A percentile compares a stretch with the other conserved stretches of the same genome.
These are phyloP conservation scores for Keithomyces neogunnii DNA, from an alignment of 2,329 filamentous ascomycete genomes.

Conservation along the genomic window DNA sequence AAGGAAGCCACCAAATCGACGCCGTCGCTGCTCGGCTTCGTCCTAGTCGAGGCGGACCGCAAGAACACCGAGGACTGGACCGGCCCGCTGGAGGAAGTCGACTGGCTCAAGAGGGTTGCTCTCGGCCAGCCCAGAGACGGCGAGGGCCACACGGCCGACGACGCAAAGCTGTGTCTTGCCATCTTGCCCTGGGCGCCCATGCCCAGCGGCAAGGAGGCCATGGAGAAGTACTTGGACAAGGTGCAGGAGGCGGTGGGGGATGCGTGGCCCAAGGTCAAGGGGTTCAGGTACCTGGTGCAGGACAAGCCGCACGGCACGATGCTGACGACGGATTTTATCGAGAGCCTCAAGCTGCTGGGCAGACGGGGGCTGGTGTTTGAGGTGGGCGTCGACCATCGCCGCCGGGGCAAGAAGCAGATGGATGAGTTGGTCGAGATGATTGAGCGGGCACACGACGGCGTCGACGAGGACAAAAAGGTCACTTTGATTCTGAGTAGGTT, in stretches of 20 bases:
- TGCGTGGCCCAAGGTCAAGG: constrained; percentile 61
- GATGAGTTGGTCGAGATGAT: constrained; percentile 66
- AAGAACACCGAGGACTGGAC: constrained; percentile 56
- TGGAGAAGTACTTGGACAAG: constrained; percentile 57
- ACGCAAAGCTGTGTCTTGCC: constrained; percentile 50
- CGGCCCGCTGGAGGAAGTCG: constrained; percentile 63
- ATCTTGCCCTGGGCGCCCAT: constrained; percentile 85
- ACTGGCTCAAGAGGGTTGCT: constrained; percentile 58
- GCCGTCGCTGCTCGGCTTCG: constrained; percentile 54
- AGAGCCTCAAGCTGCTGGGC: constrained; percentile 56
- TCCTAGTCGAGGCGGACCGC: constrained; percentile 79
- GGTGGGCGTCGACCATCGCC: constrained; percentile 71
- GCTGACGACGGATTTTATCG: constrained; percentile 55
- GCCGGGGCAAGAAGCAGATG: constrained; percentile 66
- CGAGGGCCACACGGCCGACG: constrained; percentile 44
- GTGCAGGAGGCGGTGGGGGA: constrained; percentile 55
- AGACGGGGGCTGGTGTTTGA: constrained; percentile 64
- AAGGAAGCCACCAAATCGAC: constrained; percentile 32
- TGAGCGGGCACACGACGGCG: constrained; percentile 53
- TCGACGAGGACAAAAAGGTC: constrained; percentile 50
- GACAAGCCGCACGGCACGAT: constrained; percentile 61
- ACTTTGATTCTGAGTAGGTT: constrained; percentile 63
- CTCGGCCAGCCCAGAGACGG: constrained; percentile 47
- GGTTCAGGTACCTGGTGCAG: constrained; percentile 78
- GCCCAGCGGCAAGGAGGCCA: constrained; percentile 48